Evolutionary conservation across 2,329 filamentous ascomycete species (phyloP).

Genomic region (Monilinia polystroma): DNA sequence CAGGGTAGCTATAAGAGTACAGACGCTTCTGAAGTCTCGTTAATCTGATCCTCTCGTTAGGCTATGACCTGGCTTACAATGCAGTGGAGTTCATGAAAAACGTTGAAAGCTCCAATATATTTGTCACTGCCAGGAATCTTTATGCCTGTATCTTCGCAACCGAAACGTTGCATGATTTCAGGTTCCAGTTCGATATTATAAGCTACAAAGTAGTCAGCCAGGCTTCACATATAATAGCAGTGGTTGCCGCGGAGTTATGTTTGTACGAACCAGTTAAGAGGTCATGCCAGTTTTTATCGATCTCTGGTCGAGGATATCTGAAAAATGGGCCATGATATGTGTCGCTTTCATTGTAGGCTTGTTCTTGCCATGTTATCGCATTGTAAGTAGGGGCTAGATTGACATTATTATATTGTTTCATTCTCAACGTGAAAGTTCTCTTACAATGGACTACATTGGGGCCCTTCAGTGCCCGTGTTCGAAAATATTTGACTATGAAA

Average conservation of each 20-base stretch:
- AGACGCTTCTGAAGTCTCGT: neutral
- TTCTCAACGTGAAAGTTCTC: neutral
- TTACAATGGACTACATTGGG: neutral
- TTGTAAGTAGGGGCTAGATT: slow-evolving; percentile 1
- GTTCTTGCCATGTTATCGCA: slow-evolving; percentile 3
- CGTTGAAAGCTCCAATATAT: neutral
- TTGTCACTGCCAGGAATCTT: neutral
- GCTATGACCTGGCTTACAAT: neutral
- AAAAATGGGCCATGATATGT: slow-evolving; percentile 5
- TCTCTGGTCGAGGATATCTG: slow-evolving; percentile 6
- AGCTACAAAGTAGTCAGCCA: neutral
- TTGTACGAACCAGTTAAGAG: neutral
- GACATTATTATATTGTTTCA: neutral
- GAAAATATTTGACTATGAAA: neutral
- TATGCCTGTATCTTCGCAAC: neutral
- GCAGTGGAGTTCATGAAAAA: neutral
- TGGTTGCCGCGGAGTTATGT: too few species aligned
- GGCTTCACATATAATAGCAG: neutral
- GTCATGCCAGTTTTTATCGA: slow-evolving; percentile 9
- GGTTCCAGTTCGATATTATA: slow-evolving; percentile 1
- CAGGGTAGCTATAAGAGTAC: neutral
- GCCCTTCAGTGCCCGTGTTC: neutral
- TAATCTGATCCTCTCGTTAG: neutral
- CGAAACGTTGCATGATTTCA: neutral
- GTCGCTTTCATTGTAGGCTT: slow-evolving; percentile 1